Evolutionary conservation across 495 filamentous ascomycete genomes (phyloP), one percentile per base, ranked within the genome.

Genomic region (Neurospora africana): DNA sequence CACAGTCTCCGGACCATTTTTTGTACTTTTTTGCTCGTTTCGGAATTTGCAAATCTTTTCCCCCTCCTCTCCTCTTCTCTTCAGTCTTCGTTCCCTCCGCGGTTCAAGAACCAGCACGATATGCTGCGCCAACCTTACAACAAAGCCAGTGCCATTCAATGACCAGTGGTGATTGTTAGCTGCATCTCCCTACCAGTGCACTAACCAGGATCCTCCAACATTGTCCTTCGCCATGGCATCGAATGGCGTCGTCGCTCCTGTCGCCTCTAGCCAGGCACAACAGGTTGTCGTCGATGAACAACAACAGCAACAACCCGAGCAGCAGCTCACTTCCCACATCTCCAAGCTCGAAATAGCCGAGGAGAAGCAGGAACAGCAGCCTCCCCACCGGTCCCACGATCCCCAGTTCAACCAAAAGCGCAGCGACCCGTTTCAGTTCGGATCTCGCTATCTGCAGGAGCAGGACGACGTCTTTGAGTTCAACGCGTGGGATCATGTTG

Each of bases 401-500:
- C 86, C 85, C 30, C 79, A 85, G 69, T 81, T 86, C 76, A 90
- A 88, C 78, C 84, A 90, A 80, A 99, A 98, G 84, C 87, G 92
- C 71, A 92, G 80, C 78, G 92, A 97, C 75, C 96, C 95, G 40
- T 99, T 99, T 82, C 89, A 93, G 81, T 99, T 99, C 81, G 95
- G 95, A 70, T 94, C 92, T 13, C 93, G 95, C 67, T 90, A 87
- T 75, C 89, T 99, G 44, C 88, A 91, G 74, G 83, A 93, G 76
- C 87, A 89, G 75, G 93, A 96, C 82, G 87, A 98, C 77, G 90
- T 96, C 75, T 98, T 91, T 83, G 91, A 94, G 78, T 95, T 94
- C 89, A 99, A 99, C 80, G 95, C 95, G 44, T 99, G 95, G 95
- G 95, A 99, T 81, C 94, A 98, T 78, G 95, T 98, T 77, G 89